Evolutionary conservation across 1,139 yeast species (phyloP).

Genomic region (Hansenula sp.): DNA sequence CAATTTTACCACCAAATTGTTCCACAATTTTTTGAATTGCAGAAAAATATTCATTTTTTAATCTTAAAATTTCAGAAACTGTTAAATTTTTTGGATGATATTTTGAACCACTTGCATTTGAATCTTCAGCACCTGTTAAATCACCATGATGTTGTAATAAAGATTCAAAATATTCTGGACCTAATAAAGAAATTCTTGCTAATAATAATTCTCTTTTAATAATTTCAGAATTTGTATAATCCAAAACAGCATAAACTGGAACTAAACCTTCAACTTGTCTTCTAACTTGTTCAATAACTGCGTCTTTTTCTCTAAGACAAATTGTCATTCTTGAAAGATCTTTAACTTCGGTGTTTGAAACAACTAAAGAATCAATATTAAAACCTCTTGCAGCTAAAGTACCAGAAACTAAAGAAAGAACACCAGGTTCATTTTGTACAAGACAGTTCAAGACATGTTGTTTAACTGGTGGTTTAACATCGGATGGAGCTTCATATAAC

Average conservation of each 20-base stretch:
- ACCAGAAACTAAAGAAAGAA: slow-evolving; percentile 86
- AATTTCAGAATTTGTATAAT: slow-evolving; percentile 85
- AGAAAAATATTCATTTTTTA: slow-evolving; percentile 83
- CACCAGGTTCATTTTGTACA: slow-evolving; percentile 99
- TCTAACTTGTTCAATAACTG: slow-evolving; percentile 97
- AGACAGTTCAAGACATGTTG: slow-evolving; percentile 93
- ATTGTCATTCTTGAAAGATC: slow-evolving; percentile 96
- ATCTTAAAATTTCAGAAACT: slow-evolving; percentile 90
- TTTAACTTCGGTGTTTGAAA: slow-evolving; percentile 93
- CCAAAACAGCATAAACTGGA: slow-evolving; percentile 96
- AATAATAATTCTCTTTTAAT: slow-evolving; percentile 86
- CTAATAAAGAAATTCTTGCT: slow-evolving; percentile 88
- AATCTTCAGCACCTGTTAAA: slow-evolving; percentile 11
- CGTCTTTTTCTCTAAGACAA: slow-evolving; percentile 91
- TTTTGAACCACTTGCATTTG: slow-evolving; percentile 38
- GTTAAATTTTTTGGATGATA: slow-evolving; percentile 89
- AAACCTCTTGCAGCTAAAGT: slow-evolving; percentile 97
- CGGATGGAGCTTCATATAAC: slow-evolving; percentile 86
- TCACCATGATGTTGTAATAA: slow-evolving; percentile 74
- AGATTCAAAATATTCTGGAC: slow-evolving; percentile 97
- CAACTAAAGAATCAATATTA: slow-evolving; percentile 95
- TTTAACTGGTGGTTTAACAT: slow-evolving; percentile 58
- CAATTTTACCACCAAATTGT: slow-evolving; percentile 89
- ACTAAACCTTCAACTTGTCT: slow-evolving; percentile 97
- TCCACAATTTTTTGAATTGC: slow-evolving; percentile 76